Evolutionary conservation across 2,329 filamentous ascomycete species (phyloP).

Genomic region (Sporothrix protearum): DNA sequence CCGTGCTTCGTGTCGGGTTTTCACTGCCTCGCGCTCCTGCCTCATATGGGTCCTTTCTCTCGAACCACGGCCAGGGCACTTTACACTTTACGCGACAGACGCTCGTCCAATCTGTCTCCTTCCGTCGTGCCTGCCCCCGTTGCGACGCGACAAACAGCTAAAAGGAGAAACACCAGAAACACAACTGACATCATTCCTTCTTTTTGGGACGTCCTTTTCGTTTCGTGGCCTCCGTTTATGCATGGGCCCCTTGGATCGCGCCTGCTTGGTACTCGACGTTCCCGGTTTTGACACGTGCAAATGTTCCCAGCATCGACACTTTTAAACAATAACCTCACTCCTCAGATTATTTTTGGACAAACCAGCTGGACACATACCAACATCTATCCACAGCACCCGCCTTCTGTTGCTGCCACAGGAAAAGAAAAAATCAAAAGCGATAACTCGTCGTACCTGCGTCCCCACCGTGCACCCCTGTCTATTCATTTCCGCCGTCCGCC

Average conservation of each 20-base stretch:
- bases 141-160: background rate
- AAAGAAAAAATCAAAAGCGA: constrained; percentile 9
- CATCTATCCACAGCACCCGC: background rate
- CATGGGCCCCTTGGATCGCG: background rate
- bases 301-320: background rate
- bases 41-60: background rate
- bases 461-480: constrained; percentile 18
- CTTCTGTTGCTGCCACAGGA: background rate
- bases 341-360: background rate
- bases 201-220: background rate
- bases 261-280: background rate
- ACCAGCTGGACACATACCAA: background rate
- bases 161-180: background rate
- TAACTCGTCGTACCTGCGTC: background rate
- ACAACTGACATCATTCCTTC: background rate
- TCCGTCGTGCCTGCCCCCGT: constrained; percentile 1
- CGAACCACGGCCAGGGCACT: constrained; percentile 1
- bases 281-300: background rate
- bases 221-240: background rate
- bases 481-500: constrained; percentile 23
- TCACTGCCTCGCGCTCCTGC: background rate
- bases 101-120: background rate
- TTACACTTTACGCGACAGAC: background rate
- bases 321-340: background rate
- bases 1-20: background rate